phyloP scores from a whole-genome alignment of 208 protist genomes.

The Wallacemonas rigidus region DNA sequence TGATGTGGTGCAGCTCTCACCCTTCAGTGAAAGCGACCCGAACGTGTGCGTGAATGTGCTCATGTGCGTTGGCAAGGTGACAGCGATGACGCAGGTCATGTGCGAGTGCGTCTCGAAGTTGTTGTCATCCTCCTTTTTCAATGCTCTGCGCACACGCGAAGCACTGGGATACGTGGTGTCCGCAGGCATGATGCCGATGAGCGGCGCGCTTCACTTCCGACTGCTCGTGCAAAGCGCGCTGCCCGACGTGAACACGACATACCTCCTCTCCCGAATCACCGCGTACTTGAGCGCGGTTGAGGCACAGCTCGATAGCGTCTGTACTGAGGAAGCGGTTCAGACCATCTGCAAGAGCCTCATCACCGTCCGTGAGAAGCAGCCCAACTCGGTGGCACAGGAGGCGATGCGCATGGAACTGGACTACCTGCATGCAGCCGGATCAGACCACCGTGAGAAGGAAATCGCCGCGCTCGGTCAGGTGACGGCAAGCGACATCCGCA shows the following conservation, averaged over 20 bases:
- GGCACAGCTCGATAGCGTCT: constrained; percentile 38
- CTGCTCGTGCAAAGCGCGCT: constrained; percentile 66
- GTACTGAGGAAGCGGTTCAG: constrained; percentile 34
- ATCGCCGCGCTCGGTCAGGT: constrained; percentile 42
- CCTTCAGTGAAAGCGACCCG: constrained; percentile 44
- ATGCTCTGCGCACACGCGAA: constrained; percentile 72
- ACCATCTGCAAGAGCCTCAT: constrained; percentile 48
- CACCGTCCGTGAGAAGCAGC: constrained; percentile 42
- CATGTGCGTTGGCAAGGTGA: constrained; percentile 61
- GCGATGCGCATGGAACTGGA: constrained; percentile 29
- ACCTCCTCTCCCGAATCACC: constrained; percentile 76
- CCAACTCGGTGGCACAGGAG: constrained; percentile 49
- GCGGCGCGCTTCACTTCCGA: constrained; percentile 38
- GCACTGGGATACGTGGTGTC: constrained; percentile 83
- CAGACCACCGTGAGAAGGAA: constrained; percentile 32
- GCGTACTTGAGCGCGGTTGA: constrained; percentile 64
- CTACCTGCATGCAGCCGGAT: constrained; percentile 35
- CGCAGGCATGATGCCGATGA: constrained; percentile 17
- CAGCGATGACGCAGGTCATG: constrained; percentile 36
- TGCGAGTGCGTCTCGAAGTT: constrained; percentile 40
- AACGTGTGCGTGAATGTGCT: constrained; percentile 58
- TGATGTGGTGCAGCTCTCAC: constrained; percentile 45
- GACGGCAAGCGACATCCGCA: constrained; percentile 33
- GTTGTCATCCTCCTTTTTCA: constrained; percentile 70
- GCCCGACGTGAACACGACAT: constrained; percentile 48